Conservation (phyloP, 2,329 filamentous ascomycete species). For the Cladophialophora chaetospira region DNA sequence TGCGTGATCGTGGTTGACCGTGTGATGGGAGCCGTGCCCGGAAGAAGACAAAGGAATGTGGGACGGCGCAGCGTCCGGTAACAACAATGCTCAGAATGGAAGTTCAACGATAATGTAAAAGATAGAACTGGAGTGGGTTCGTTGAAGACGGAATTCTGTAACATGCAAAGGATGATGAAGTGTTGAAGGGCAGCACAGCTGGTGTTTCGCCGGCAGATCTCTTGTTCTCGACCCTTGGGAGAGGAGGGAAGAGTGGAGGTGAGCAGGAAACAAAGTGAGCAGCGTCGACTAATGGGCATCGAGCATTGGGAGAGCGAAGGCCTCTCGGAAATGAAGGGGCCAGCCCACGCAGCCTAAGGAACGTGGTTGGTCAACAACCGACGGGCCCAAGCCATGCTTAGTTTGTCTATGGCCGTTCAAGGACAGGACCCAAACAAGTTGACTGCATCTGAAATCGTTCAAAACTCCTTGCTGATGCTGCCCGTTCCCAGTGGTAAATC, state of each 20-base stretch:
- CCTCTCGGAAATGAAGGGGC: slow-evolving; percentile 27
- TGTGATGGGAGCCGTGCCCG: slow-evolving; percentile 14
- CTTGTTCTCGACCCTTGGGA: slow-evolving; percentile 19
- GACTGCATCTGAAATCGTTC: too few species aligned
- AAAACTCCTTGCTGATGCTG: slow-evolving; percentile 1
- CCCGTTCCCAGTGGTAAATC: neutral
- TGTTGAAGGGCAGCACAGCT: slow-evolving; percentile 4
- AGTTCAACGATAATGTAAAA: slow-evolving; percentile 1
- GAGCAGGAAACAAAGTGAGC: slow-evolving; percentile 1
- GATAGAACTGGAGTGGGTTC: slow-evolving; percentile 24
- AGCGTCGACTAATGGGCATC: slow-evolving; percentile 1
- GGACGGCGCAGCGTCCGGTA: slow-evolving; percentile 15
- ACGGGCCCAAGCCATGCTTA: too few species aligned
- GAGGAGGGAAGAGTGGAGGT: slow-evolving; percentile 4
- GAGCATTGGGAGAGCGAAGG: neutral
- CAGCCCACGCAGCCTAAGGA: neutral
- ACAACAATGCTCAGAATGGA: slow-evolving; percentile 5
- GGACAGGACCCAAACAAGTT: too few species aligned
- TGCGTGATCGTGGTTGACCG: slow-evolving; percentile 12
- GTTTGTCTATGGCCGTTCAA: too few species aligned
- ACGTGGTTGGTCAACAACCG: slow-evolving; percentile 20
- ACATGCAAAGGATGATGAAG: slow-evolving; percentile 11
- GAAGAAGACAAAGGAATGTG: slow-evolving; percentile 29
- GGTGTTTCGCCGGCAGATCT: slow-evolving; percentile 18
- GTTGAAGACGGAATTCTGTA: slow-evolving; percentile 4